Percentiles rank a stretch among this genome's conserved stretches.
These are phyloP conservation scores for Sphaerulina populicola DNA, from an alignment of 2,329 filamentous ascomycete genomes.

Conservation along the genomic window DNA sequence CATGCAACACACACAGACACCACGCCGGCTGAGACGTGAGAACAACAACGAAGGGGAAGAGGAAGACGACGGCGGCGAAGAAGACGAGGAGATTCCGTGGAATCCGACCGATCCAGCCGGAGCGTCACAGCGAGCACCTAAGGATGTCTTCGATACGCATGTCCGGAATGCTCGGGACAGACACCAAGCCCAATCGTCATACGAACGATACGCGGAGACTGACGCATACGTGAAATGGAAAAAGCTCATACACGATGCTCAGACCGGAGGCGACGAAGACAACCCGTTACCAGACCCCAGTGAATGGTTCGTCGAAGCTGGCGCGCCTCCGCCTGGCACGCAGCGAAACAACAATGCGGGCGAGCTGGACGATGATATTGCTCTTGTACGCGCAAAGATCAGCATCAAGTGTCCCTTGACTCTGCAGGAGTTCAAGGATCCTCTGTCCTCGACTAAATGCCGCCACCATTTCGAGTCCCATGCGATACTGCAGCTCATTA, in stretches of 20 bases:
- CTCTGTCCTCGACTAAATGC: constrained; percentile 59
- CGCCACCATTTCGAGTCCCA: constrained; percentile 63
- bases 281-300: constrained; percentile 47
- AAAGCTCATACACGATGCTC: constrained; percentile 53
- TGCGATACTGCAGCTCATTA: constrained; percentile 51
- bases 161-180: constrained; percentile 38
- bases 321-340: constrained; percentile 37
- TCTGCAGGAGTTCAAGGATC: constrained; percentile 55
- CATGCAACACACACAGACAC: constrained; percentile 28
- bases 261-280: constrained; percentile 45
- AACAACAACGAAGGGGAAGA: constrained; percentile 24
- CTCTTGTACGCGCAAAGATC: constrained; percentile 54
- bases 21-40: constrained; percentile 21
- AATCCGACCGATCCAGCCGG: constrained; percentile 35
- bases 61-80: constrained; percentile 30
- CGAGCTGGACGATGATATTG: constrained; percentile 59
- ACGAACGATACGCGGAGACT: constrained; percentile 48
- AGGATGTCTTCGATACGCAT: constrained; percentile 33
- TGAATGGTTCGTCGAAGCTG: constrained; percentile 51
- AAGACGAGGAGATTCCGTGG: constrained; percentile 35
- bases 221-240: constrained; percentile 56
- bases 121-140: constrained; percentile 32
- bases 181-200: constrained; percentile 36
- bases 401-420: constrained; percentile 64
- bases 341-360: constrained; percentile 31